phyloP scores from a whole-genome alignment of 2,329 filamentous ascomycete species.

The Aspergillus piperis region DNA sequence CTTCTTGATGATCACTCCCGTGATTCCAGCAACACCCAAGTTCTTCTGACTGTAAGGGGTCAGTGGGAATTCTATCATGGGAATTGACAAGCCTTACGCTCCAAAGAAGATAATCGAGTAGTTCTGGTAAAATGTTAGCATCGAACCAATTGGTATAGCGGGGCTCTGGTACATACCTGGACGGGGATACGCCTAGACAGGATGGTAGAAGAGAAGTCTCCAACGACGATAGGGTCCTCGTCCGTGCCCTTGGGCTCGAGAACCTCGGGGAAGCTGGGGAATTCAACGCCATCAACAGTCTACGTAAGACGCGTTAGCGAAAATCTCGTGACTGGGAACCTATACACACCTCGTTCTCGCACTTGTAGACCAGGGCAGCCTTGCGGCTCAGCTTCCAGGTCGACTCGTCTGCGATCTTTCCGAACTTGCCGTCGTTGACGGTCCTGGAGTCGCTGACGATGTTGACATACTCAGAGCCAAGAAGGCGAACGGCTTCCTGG shows the following conservation, averaged over 20 bases:
- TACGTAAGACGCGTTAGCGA: conserved; percentile 1
- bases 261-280: conserved; percentile 68
- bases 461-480: conserved; percentile 77
- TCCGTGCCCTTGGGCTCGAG: conserved; percentile 57
- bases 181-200: conserved; percentile 61
- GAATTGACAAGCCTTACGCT: conserved; percentile 14
- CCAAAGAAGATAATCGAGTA: conserved; percentile 83
- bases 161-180: conserved; percentile 10
- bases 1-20: conserved; percentile 83
- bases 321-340: too few species aligned
- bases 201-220: conserved; percentile 95
- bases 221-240: conserved; percentile 74
- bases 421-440: conserved; percentile 77
- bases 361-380: conserved; percentile 77
- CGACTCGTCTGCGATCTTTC: conserved; percentile 74
- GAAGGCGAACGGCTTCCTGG: conserved; percentile 75
- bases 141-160: neutral
- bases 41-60: conserved; percentile 71
- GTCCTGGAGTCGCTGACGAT: conserved; percentile 68
- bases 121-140: conserved; percentile 13
- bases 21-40: conserved; percentile 80
- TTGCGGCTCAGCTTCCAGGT: conserved; percentile 71
- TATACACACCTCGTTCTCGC: conserved; percentile 70
- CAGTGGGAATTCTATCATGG: conserved; percentile 9
- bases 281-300: conserved; percentile 78